phyloP scores from a whole-genome alignment of 306 rosid genomes.

The Lathyrus sativus region DNA sequence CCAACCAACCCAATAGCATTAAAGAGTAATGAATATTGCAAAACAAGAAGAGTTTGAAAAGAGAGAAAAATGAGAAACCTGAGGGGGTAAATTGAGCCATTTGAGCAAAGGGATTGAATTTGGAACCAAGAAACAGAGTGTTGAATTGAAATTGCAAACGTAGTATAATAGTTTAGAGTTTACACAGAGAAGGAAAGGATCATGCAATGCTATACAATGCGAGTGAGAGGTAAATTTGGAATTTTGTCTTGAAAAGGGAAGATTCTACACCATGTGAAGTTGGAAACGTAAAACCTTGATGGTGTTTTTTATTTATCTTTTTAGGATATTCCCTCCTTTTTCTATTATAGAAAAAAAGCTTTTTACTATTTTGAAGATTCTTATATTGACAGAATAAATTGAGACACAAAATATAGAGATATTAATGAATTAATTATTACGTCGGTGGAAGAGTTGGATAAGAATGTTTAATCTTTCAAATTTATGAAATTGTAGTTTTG shows the following conservation, averaged over 20 bases:
- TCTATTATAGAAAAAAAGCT: too few species aligned
- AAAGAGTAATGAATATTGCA: slow-evolving; percentile 6
- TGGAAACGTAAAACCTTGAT: neutral
- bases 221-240: slow-evolving; percentile 27
- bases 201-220: slow-evolving; percentile 5
- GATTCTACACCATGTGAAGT: slow-evolving; percentile 11
- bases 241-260: slow-evolving; percentile 6
- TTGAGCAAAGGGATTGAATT: slow-evolving; percentile 13
- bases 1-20: neutral
- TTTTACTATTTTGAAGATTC: too few species aligned
- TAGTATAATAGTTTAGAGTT: slow-evolving; percentile 29
- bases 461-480: neutral
- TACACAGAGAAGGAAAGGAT: slow-evolving; percentile 6
- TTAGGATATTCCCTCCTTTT: neutral
- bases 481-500: neutral
- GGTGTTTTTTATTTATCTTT: neutral
- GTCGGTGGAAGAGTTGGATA: too few species aligned
- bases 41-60: neutral
- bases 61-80: slow-evolving; percentile 45
- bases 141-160: neutral
- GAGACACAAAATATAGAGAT: too few species aligned
- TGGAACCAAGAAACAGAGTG: slow-evolving; percentile 45
- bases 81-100: slow-evolving; percentile 58
- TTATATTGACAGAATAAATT: too few species aligned
- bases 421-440: too few species aligned